Percentiles rank a stretch among this genome's conserved stretches.
Conservation (phyloP, 2,329 filamentous ascomycete species). For the Verticillium zaregamsianum region DNA sequence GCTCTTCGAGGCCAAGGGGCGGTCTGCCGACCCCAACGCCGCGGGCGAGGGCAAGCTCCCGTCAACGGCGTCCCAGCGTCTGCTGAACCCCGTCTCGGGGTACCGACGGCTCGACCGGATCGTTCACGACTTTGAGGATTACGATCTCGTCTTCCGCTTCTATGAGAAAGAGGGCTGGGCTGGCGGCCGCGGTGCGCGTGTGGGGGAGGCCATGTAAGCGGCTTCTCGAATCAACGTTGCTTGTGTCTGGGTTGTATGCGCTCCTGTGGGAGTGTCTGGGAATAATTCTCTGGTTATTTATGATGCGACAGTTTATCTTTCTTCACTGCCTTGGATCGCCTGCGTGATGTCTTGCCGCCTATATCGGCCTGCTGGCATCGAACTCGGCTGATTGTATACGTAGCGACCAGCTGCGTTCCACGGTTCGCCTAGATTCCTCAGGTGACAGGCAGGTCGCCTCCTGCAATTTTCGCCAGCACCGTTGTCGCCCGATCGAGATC, state of each 20-base stretch:
- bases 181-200: constrained; percentile 46
- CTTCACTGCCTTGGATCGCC: background rate
- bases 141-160: constrained; percentile 94
- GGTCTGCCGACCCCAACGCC: constrained; percentile 36
- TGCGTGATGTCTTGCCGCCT: background rate
- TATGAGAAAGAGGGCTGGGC: constrained; percentile 85
- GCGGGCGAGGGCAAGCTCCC: constrained; percentile 35
- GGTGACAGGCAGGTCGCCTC: no score
- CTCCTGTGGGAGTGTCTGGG: background rate
- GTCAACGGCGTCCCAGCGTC: constrained; percentile 36
- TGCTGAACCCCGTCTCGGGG: constrained; percentile 76
- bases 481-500: constrained; percentile 10
- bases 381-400: no score
- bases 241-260: background rate
- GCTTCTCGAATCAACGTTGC: background rate
- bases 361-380: no score
- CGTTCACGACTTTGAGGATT: constrained; percentile 95
- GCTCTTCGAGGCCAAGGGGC: constrained; percentile 82
- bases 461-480: constrained; percentile 1
- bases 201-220: constrained; percentile 45
- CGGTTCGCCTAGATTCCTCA: no score
- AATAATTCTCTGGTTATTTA: background rate
- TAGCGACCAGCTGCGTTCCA: no score
- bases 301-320: background rate
- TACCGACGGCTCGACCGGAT: constrained; percentile 91